A percentile compares a stretch with the other conserved stretches of the same genome.
Evolutionary conservation across 108 stramenopile genomes (phyloP).

Genomic region (Discostella stelligeroides): DNA sequence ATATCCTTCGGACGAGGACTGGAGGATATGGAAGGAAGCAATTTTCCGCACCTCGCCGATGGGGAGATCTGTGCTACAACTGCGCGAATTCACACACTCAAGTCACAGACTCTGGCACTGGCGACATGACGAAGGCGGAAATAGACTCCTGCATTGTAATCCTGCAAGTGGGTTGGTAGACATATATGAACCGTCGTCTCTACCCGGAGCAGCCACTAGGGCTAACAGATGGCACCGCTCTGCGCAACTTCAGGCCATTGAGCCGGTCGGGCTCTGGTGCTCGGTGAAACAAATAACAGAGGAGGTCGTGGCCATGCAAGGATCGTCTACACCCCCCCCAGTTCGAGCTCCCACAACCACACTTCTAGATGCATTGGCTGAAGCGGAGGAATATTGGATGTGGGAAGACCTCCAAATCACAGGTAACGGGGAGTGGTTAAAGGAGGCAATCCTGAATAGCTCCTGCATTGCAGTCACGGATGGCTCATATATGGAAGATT

Average conservation of each 20-base stretch:
- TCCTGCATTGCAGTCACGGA: constrained; percentile 18
- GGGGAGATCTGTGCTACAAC: neutral
- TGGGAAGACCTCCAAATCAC: constrained; percentile 6
- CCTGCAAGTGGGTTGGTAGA: neutral
- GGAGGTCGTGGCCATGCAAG: neutral
- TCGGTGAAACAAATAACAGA: neutral
- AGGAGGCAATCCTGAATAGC: constrained; percentile 3
- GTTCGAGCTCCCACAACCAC: neutral
- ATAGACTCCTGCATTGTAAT: neutral
- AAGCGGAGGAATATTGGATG: neutral
- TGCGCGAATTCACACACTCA: neutral
- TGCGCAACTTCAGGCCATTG: neutral
- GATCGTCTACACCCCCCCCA: neutral
- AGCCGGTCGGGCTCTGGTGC: neutral
- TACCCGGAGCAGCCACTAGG: neutral
- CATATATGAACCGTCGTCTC: neutral
- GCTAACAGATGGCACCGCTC: neutral
- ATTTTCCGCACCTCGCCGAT: neutral
- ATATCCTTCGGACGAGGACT: neutral
- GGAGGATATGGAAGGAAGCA: neutral
- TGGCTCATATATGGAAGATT: constrained; percentile 20
- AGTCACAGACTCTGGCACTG: neutral
- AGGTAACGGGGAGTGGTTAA: constrained; percentile 2
- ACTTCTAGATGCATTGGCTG: neutral
- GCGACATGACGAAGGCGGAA: neutral